Evolutionary conservation across 2,329 filamentous ascomycete species (phyloP).

Genomic region (Ustulina deusta): DNA sequence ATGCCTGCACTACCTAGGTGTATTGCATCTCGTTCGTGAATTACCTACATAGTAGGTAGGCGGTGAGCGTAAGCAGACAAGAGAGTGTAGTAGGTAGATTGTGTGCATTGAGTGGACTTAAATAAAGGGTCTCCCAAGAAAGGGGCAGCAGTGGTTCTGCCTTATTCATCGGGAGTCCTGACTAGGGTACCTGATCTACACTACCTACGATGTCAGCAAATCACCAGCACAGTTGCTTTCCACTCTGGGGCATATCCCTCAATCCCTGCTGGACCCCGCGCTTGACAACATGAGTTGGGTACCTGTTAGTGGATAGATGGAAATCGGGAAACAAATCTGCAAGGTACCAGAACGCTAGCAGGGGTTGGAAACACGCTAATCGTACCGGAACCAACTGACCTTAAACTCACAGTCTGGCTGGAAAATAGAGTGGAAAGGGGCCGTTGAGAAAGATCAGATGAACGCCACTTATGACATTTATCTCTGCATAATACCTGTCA

Average conservation of each 20-base stretch:
- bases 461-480: constrained; percentile 11
- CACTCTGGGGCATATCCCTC: constrained; percentile 42
- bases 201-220: constrained; percentile 34
- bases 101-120: constrained; percentile 3
- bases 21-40: no score
- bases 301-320: constrained; percentile 25
- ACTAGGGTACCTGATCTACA: no score
- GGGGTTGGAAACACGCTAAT: constrained; percentile 47
- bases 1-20: no score
- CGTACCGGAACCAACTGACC: constrained; percentile 26
- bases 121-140: constrained; percentile 23
- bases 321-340: constrained; percentile 43
- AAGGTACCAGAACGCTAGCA: constrained; percentile 47
- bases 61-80: background rate
- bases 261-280: constrained; percentile 39
- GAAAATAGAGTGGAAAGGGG: constrained; percentile 12
- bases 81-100: background rate
- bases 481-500: background rate
- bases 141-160: constrained; percentile 24
- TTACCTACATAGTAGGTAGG: background rate
- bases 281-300: constrained; percentile 37
- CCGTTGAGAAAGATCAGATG: constrained; percentile 32
- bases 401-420: constrained; percentile 37
- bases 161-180: no score
- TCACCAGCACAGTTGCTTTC: constrained; percentile 38